Base-by-base conservation (phyloP, 2,329 filamentous ascomycete genomes). In the Xylaria polymorpha region DNA sequence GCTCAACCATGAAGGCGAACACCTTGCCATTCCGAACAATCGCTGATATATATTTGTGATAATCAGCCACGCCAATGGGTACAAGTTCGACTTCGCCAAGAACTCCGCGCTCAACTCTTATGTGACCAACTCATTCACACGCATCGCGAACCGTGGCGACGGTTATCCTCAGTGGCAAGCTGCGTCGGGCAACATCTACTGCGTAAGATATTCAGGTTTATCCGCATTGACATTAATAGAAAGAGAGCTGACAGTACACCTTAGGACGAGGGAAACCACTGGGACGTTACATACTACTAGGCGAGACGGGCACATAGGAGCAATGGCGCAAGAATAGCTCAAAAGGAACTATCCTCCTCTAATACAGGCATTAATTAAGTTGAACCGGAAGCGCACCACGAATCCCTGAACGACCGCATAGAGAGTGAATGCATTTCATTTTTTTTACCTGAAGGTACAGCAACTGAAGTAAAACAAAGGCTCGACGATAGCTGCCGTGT, bases 111-210 rank as follows among this genome's bases (percentile, higher is more conserved):
- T 71, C 15, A 71, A 71, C 59, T 71, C 69, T 15, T 71, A 71
- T 32, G 10, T 71, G 44, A 71, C 69, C 22, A 68, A 50, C 46
- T 29, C 66, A 9, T 71, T 71, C 48, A 68, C 69, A 35, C 43
- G 37, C 7, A 71, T 71, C 48, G 69, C 66, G 20, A 25, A 71
- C 48, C 69, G 69, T 39, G 57, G 58, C 39, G 69, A 71, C 12
- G 69, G 69, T 8, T 71, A 71, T 25, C 62, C 69, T 43, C 69
- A 71, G 46, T 71, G 69, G 69, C 61, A 68, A 55, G 69, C 69
- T 12, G 66, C 69, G 14, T 71, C 69, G 6, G 69, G 69, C 3
- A 71, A 71, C 25, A 60, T 71, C 29, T 71, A 71, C 48, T 71
- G 69, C 39, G 69, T 71, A 63, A 68, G 69, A 57, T n/a, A 14